Conservation (phyloP, 257 asterid genomes). For the Solanum acaule region DNA sequence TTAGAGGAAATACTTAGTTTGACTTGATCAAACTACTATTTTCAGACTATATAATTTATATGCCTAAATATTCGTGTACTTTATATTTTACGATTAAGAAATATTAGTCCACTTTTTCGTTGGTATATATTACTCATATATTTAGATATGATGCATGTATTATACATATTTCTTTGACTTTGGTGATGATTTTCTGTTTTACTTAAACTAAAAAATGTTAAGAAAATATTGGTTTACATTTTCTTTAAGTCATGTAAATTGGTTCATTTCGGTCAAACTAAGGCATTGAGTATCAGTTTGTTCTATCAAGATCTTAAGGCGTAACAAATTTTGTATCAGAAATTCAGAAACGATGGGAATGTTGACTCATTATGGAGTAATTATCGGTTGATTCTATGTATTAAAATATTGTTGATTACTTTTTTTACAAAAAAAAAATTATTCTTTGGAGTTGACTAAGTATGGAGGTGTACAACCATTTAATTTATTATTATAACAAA, state of each 20-base stretch:
- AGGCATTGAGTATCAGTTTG: too few relatives aligned
- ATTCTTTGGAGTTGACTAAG: neutral
- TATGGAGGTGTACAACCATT: neutral
- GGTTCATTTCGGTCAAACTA: too few relatives aligned
- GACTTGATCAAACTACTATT: conserved; percentile 12
- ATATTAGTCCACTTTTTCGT: neutral
- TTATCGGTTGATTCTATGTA: neutral
- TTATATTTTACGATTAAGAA: neutral
- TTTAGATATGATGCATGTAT: neutral
- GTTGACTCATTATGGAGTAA: neutral
- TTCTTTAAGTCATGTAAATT: neutral
- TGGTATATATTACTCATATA: neutral
- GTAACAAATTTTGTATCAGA: too few relatives aligned
- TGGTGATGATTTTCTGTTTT: neutral
- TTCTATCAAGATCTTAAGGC: too few relatives aligned
- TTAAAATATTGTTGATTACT: neutral
- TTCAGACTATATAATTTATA: neutral
- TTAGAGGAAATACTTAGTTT: too few relatives aligned
- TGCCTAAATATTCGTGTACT: neutral
- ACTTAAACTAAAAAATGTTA: neutral
- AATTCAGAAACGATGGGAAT: too few relatives aligned
- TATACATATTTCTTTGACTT: neutral
- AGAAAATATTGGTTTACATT: neutral
- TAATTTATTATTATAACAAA: neutral
- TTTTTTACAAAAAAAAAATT: neutral